These are phyloP conservation scores for Hygrophoropsis aurantiaca DNA, from an alignment of 768 basidiomycete species.

Conservation along the genomic window DNA sequence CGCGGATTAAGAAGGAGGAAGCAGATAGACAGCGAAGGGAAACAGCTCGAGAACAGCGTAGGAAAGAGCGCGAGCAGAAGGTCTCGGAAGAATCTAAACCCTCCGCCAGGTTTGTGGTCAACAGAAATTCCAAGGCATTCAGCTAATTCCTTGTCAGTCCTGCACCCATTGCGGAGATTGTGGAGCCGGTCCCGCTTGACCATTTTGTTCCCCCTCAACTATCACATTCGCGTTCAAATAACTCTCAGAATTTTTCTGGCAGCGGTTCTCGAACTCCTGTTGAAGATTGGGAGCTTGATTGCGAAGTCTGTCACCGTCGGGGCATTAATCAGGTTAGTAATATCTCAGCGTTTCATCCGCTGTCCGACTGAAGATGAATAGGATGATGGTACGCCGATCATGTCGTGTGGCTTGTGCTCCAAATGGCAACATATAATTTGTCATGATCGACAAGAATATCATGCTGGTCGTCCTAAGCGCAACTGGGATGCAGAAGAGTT, in stretches of 20 bases:
- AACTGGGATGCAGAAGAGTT: constrained; percentile 91
- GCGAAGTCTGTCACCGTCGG: constrained; percentile 76
- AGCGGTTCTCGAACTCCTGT: constrained; percentile 54
- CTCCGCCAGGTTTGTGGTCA: constrained; percentile 12
- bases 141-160: too few relatives aligned
- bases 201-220: too few relatives aligned
- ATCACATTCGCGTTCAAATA: too few relatives aligned
- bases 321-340: constrained; percentile 71
- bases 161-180: too few relatives aligned
- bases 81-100: constrained; percentile 17
- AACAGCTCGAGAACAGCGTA: constrained; percentile 54
- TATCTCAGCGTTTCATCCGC: too few relatives aligned
- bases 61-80: constrained; percentile 32
- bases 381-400: constrained; percentile 80
- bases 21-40: constrained; percentile 54
- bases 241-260: neutral
- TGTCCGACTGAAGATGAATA: too few relatives aligned
- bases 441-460: constrained; percentile 70
- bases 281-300: constrained; percentile 85
- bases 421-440: constrained; percentile 92
- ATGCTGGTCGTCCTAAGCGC: constrained; percentile 62
- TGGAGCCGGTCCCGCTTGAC: too few relatives aligned
- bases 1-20: constrained; percentile 57
- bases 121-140: too few relatives aligned
- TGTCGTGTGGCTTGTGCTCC: constrained; percentile 78